Conservation (phyloP, 2,329 filamentous ascomycete species). For the Colletotrichum simmondsii region DNA sequence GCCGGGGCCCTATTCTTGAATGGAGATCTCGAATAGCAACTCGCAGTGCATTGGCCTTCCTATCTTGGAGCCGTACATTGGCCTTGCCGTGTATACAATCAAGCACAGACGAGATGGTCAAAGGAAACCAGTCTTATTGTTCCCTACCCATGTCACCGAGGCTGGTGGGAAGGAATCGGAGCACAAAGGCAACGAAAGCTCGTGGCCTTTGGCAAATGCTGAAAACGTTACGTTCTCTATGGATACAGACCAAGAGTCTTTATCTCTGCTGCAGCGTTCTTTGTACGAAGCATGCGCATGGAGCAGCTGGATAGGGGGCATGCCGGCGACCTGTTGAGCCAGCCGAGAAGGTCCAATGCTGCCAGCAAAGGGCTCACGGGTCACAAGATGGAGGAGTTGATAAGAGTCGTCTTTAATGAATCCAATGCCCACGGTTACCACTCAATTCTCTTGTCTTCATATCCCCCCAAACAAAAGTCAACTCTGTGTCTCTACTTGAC, state of each 20-base stretch:
- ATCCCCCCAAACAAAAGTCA: neutral
- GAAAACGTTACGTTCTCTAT: neutral
- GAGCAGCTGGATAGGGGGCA: neutral
- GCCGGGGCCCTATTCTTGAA: too few species aligned
- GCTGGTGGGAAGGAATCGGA: neutral
- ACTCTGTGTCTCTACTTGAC: neutral
- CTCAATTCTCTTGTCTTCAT: neutral
- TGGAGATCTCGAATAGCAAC: neutral
- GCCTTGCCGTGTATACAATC: neutral
- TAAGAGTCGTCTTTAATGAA: neutral
- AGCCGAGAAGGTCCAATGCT: neutral
- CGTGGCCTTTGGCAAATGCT: neutral
- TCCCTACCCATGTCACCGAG: neutral
- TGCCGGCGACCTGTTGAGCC: neutral
- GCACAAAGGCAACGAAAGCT: slow-evolving; percentile 12
- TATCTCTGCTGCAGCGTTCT: neutral
- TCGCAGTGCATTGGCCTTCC: neutral
- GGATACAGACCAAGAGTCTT: too few species aligned
- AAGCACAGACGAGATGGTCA: neutral
- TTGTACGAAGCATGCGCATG: neutral
- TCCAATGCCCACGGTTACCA: neutral
- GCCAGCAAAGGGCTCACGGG: neutral
- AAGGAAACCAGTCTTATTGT: neutral
- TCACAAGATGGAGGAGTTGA: neutral
- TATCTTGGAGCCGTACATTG: neutral